Base-by-base conservation (phyloP, 108 stramenopile genomes). In the Discostella pseudostelligera region DNA sequence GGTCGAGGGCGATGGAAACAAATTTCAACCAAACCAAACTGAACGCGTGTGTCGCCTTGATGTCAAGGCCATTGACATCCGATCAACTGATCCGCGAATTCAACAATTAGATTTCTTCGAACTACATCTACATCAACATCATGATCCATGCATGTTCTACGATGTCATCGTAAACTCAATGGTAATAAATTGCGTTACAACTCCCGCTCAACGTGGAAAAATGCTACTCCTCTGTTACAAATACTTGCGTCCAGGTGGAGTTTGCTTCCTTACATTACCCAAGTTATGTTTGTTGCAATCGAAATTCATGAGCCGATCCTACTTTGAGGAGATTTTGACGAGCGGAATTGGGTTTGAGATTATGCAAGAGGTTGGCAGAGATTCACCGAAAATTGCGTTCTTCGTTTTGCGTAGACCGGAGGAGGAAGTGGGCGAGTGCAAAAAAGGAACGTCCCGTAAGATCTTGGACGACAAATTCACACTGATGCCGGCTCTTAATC, bases 141-240 rank as follows among this genome's bases (percentile, higher is more conserved):
- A 39, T 6, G 32, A 37, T 36, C 32, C 12, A 39, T 10, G 21
- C 39, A 39, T 20, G 21, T 32, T 64, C 76, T 76, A 61, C 42
- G 65, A 72, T 36, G 64, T 65, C 12, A 55, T 66, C 11, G 76
- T 76, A 22, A 50, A 94, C 56, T 88, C 89, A n/a, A 96, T 97
- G 95, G 97, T 97, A 8, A 69, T 97, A 22, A 97, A 97, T 56
- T 97, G 91, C 68, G 93, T 97, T 26, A 87, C 92, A 1, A 88
- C 82, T 24, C 72, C 93, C 1, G 65, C 59, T 4, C 83, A 82
- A 49, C 80, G 97, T 8, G 97, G 97, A 8, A 64, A 74, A 46
- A 96, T 96, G 97, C 72, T 96, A 5, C 56, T 70, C 0, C 60
- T 84, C 11, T 74, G 90, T 19, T 90, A 76, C 68, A 76, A 85